Evolutionary conservation across 2,329 filamentous ascomycete species (phyloP), one percentile per base, ranked within the genome.

Genomic region (Elsinoe ampelina): DNA sequence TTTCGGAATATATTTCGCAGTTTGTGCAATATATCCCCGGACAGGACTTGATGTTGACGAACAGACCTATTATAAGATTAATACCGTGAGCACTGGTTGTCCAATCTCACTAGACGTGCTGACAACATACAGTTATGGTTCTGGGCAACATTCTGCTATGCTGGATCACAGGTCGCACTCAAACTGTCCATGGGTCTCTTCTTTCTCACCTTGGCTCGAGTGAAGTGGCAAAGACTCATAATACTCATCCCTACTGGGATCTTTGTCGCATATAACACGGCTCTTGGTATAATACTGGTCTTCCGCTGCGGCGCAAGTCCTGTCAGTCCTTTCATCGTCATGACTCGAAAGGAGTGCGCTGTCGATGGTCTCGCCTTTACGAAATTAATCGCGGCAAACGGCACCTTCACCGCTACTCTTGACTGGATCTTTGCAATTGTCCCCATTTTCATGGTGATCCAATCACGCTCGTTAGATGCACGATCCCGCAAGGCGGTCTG

Each of bases 121-220:
- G 17, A 52, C 48, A 7, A 15, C 35, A 8, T 35, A 3, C 22
- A 55, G 52, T 17, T 42, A 2, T 42, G 36, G 36, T 55, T 55
- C 38, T 55, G 52, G 52, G 52, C 52, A 12, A 45, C 52, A n/a
- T 35, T 55, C 20, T 45, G 36, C 52, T 55, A 55, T 22, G 38
- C 39, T 20, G 39, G 38, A 42, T 22, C 39, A 20, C 52, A 55
- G 19, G 26, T 55, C 19, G 20, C 39, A 5, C 36, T 55, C 19
- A 55, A 55, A 13, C 20, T 55, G 19, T 41, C 51, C 35, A 55
- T 43, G 36, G 38, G 36, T 15, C 19, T 42, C 8, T 55, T 55
- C 51, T 55, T 55, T 20, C 39, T 41, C 11, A 32, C 36, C 12
- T 19, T 55, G 10, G 51, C 51, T 20, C 35, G 51, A 34, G 19